Evolutionary conservation across 108 stramenopile genomes (phyloP).

Genomic region (Epithemia pelagica): DNA sequence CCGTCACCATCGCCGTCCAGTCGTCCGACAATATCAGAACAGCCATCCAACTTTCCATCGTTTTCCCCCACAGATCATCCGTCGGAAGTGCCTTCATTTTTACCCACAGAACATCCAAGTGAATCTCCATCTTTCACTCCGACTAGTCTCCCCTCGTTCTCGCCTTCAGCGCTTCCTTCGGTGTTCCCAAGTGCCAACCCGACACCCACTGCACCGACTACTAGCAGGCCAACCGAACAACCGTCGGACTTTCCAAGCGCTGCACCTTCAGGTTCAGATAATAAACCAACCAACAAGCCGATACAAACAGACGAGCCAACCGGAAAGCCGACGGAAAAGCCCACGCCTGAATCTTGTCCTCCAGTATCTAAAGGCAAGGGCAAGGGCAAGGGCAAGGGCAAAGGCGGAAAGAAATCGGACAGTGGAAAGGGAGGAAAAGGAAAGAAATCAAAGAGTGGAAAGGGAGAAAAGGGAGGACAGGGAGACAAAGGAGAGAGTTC

Average conservation of each 20-base stretch:
- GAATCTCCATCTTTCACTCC: background rate
- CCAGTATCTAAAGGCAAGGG: background rate
- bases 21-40: background rate
- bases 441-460: background rate
- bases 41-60: background rate
- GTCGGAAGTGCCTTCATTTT: background rate
- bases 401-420: background rate
- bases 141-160: background rate
- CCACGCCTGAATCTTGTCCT: background rate
- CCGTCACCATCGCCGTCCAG: background rate
- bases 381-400: background rate
- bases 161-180: background rate
- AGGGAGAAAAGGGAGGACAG: background rate
- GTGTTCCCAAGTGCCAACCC: background rate
- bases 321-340: background rate
- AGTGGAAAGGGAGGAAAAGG: background rate
- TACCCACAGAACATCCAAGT: background rate
- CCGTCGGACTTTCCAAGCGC: background rate
- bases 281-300: no score
- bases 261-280: background rate
- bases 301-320: background rate
- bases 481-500: background rate
- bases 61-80: background rate
- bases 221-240: background rate
- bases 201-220: background rate